These are phyloP conservation scores for Jacaranda copaia DNA, from an alignment of 257 asterid species.

Conservation along the genomic window DNA sequence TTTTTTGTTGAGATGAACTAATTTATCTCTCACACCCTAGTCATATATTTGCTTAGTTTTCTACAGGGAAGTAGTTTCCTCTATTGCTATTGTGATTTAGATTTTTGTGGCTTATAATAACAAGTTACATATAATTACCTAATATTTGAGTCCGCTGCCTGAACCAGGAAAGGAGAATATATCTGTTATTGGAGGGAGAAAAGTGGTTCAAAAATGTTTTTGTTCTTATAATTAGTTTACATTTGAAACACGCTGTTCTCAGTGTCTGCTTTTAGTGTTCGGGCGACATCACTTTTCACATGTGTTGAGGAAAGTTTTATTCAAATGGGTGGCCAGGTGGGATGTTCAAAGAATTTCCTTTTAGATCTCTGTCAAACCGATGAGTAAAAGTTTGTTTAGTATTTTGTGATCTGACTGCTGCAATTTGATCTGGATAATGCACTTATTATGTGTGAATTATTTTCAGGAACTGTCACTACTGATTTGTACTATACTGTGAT, in stretches of 20 bases:
- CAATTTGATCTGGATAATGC: no score
- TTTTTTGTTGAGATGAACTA: neutral
- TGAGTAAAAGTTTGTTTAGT: no score
- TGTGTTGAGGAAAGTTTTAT: no score
- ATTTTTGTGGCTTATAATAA: neutral
- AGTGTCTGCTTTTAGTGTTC: no score
- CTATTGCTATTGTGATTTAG: neutral
- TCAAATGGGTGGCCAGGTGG: no score
- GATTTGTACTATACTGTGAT: conserved; percentile 9
- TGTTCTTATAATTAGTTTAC: neutral
- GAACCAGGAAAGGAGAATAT: conserved; percentile 3
- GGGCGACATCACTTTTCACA: no score
- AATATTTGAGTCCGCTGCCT: conserved; percentile 20
- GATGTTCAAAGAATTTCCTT: no score
- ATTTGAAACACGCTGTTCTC: neutral
- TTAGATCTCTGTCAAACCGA: no score
- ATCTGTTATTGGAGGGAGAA: neutral
- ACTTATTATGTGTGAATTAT: neutral
- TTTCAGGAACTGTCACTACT: neutral
- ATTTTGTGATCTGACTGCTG: no score
- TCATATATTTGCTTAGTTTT: conserved; percentile 12
- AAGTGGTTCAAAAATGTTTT: conserved; percentile 12
- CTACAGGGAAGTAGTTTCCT: neutral
- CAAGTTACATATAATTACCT: neutral
- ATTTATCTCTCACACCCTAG: neutral